Base-by-base conservation (phyloP, 73 alveolate species). In the Symbiodinium natans region DNA sequence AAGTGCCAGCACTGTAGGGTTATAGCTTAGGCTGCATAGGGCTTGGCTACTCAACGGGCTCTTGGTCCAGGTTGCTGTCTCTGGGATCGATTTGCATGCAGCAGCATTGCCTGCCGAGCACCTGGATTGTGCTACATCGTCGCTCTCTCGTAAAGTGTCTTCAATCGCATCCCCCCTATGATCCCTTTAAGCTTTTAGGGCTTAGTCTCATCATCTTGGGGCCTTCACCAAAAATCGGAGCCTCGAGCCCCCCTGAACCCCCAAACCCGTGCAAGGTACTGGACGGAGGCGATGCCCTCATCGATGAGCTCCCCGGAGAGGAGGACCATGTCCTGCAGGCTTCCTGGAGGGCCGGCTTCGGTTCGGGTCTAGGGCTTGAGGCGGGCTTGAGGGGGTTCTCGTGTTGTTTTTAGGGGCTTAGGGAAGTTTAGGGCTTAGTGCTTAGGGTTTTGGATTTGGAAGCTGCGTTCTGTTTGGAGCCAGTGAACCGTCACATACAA, bases 281-380 rank as follows among this genome's bases (percentile, higher is more conserved):
- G 33, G 38, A 54, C 73, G 75, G 77, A 27, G 75, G 43, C 43
- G 6, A 29, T 42, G n/a, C 97, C 88, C 38, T 90, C 80, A 41
- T 68, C 83, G 39, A 90, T 23, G 77, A 90, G 41, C 54, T 40
- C 97, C 25, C 80, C 97, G n/a, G 97, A 40, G 56, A 90, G 52
- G 56, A 90, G 52, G 41, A 90, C 77, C 34, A 90, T 41, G 54
- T 90, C 97, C 6, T 68, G 43, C 34, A 82, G 89, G 5, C 82
- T 90, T 19, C 80, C 97, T 90, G 59, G 48, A n/a, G 93, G 36
- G 80, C 6, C 80, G 38, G 29, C 80, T 63, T 15, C 7, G 74
- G 31, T 63, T 25, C 1, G 38, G 36, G 36, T 63, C 27, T 29
- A 21, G 80, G 80, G 74, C 15, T 56, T 56, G 59, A 13, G 59